These are phyloP conservation scores for Hypoxylon sp. DNA, from an alignment of 2,329 filamentous ascomycete species.

Conservation along the genomic window DNA sequence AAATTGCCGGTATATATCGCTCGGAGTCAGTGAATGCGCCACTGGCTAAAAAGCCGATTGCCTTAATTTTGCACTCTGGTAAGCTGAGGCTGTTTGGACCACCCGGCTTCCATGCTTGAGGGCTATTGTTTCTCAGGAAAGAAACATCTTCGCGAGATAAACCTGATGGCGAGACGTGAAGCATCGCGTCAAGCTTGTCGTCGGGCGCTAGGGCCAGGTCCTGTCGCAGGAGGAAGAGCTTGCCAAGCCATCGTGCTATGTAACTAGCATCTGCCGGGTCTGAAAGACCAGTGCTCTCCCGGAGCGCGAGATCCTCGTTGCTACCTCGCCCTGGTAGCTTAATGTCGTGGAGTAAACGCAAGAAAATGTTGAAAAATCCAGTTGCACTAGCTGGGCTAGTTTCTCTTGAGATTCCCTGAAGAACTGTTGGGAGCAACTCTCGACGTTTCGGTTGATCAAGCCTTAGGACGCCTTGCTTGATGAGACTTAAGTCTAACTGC, in stretches of 20 bases:
- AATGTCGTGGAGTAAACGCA: constrained; percentile 80
- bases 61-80: constrained; percentile 77
- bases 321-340: constrained; percentile 82
- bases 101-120: constrained; percentile 76
- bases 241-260: constrained; percentile 81
- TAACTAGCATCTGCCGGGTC: constrained; percentile 79
- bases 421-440: constrained; percentile 78
- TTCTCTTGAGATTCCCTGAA: constrained; percentile 76
- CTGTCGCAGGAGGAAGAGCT: constrained; percentile 79
- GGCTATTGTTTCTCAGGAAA: constrained; percentile 78
- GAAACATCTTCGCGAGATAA: constrained; percentile 75
- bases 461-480: constrained; percentile 80
- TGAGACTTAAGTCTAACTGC: constrained; percentile 89
- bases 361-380: constrained; percentile 84
- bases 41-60: constrained; percentile 81
- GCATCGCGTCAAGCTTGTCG: constrained; percentile 50
- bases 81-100: constrained; percentile 74
- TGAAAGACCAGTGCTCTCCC: constrained; percentile 75
- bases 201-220: constrained; percentile 54
- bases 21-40: constrained; percentile 88
- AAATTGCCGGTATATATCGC: constrained; percentile 85
- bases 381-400: constrained; percentile 65
- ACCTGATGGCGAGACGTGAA: constrained; percentile 64
- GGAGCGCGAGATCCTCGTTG: constrained; percentile 80
- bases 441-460: constrained; percentile 73